A percentile compares a stretch with the other conserved stretches of the same genome.
phyloP scores from a whole-genome alignment of 2,329 filamentous ascomycete species.

The Trichoderma oligosporum region DNA sequence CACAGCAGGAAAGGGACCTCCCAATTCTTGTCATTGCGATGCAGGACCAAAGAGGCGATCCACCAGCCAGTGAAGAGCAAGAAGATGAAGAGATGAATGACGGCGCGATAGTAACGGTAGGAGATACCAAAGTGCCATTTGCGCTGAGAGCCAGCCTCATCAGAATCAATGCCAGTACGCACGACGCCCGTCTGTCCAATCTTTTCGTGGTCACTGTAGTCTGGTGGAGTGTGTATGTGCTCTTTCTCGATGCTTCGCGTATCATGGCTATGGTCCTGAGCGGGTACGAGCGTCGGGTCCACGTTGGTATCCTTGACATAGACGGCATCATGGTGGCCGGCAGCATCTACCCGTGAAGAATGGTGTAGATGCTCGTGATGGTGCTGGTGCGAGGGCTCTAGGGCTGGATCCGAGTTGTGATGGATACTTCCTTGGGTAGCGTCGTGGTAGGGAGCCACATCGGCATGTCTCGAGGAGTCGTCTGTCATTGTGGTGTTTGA shows the following conservation, averaged over 20 bases:
- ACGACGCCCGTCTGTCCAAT: slow-evolving; percentile 30
- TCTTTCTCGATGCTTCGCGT: slow-evolving; percentile 35
- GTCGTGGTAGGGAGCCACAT: slow-evolving; percentile 6
- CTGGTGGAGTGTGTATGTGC: slow-evolving; percentile 30
- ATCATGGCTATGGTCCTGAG: slow-evolving; percentile 30
- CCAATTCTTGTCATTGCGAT: slow-evolving; percentile 73
- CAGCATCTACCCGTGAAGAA: slow-evolving; percentile 33
- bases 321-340: slow-evolving; percentile 40
- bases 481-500: slow-evolving; percentile 4
- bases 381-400: slow-evolving; percentile 41
- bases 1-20: slow-evolving; percentile 79
- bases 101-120: slow-evolving; percentile 44
- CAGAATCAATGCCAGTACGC: slow-evolving; percentile 28
- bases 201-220: slow-evolving; percentile 42
- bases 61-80: slow-evolving; percentile 60
- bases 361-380: slow-evolving; percentile 44
- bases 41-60: slow-evolving; percentile 70
- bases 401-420: slow-evolving; percentile 32
- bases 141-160: slow-evolving; percentile 24
- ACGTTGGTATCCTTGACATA: slow-evolving; percentile 44
- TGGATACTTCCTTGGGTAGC: slow-evolving; percentile 22
- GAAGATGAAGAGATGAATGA: slow-evolving; percentile 46
- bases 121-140: slow-evolving; percentile 31
- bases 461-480: slow-evolving; percentile 4
- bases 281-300: slow-evolving; percentile 35